Percentiles rank a stretch among this genome's conserved stretches.
phyloP scores from a whole-genome alignment of 1,139 yeast species.

The Geotrichum aggregatum region DNA sequence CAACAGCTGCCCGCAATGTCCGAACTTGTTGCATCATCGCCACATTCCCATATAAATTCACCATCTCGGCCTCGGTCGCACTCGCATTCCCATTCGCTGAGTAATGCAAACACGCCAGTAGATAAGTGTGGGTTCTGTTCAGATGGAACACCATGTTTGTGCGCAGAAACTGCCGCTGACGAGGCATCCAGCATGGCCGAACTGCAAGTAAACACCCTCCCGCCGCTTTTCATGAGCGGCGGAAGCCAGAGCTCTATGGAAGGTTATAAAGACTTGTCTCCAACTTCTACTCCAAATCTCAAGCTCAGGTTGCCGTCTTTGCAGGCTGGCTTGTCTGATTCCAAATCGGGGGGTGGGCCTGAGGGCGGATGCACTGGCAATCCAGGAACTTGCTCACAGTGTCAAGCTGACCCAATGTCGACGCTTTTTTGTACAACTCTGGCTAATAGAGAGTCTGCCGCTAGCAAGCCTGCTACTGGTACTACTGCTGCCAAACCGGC shows the following conservation, averaged over 20 bases:
- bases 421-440: slow-evolving; percentile 82
- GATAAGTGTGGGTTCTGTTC: slow-evolving; percentile 92
- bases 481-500: not conserved
- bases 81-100: not conserved
- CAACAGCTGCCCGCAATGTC: not conserved
- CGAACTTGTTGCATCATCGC: not conserved
- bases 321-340: not conserved
- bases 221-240: slow-evolving; percentile 5
- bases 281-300: not conserved
- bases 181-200: slow-evolving; percentile 22
- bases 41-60: not conserved
- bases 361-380: slow-evolving; percentile 70
- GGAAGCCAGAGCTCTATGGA: no score
- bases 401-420: slow-evolving; percentile 84
- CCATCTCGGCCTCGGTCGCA: no score
- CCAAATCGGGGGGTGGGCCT: not conserved
- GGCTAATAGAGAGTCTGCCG: slow-evolving; percentile 44
- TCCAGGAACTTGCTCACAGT: slow-evolving; percentile 83
- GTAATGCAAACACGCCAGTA: slow-evolving; percentile 42
- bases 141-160: slow-evolving; percentile 87
- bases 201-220: slow-evolving; percentile 14
- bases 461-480: not conserved
- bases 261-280: no score
- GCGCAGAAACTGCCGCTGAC: slow-evolving; percentile 53
- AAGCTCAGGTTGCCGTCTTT: not conserved